Evolutionary conservation across 306 rosid species (phyloP).

Genomic region (Medicago lupulina): DNA sequence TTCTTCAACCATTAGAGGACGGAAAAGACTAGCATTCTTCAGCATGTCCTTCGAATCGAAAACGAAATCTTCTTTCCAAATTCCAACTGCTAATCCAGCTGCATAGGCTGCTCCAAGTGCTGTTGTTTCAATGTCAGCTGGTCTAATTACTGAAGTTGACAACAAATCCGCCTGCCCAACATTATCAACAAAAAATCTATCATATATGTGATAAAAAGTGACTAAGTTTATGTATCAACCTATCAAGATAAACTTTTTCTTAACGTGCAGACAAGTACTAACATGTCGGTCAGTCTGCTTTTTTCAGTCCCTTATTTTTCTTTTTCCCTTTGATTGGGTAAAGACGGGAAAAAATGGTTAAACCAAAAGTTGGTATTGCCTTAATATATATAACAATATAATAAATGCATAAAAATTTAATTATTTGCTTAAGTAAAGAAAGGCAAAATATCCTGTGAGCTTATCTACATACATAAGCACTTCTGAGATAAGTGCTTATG

Average conservation of each 20-base stretch:
- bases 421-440: too few species aligned
- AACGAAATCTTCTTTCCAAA: constrained; percentile 73
- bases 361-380: too few species aligned
- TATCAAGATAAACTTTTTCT: constrained; percentile 5
- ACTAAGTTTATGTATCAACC: constrained; percentile 12
- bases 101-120: constrained; percentile 98
- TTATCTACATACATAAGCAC: too few species aligned
- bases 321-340: too few species aligned
- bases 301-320: background rate
- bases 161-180: constrained; percentile 74
- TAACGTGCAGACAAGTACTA: too few species aligned
- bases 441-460: too few species aligned
- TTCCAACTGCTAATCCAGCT: constrained; percentile 87
- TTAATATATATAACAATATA: too few species aligned
- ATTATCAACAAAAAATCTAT: constrained; percentile 13
- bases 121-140: constrained; percentile 87
- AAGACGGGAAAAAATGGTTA: background rate
- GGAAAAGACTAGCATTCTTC: constrained; percentile 54
- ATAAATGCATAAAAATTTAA: too few species aligned
- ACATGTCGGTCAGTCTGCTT: too few species aligned
- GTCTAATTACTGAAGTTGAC: constrained; percentile 77
- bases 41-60: constrained; percentile 54
- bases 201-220: constrained; percentile 1
- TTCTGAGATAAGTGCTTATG: too few species aligned
- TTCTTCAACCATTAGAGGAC: constrained; percentile 53